phyloP scores from a whole-genome alignment of 2,329 filamentous ascomycete species.

The Xenosphaeropsis pyriputrescens region DNA sequence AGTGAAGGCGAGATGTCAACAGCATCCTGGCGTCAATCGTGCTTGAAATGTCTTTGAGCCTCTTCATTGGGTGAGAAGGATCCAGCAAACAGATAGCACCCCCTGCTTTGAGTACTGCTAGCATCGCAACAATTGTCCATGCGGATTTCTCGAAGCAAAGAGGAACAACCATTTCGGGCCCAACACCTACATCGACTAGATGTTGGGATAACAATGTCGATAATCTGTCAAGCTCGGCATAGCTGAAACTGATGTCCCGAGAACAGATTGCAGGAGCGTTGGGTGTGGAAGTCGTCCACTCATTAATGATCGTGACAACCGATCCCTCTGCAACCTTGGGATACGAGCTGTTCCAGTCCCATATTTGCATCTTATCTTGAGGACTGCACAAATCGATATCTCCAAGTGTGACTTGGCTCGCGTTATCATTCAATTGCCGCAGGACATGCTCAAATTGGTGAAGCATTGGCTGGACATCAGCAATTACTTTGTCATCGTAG shows the following conservation, averaged over 20 bases:
- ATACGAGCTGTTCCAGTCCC: conserved; percentile 2
- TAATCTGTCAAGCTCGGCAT: conserved; percentile 6
- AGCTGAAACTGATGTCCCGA: conserved; percentile 9
- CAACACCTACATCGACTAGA: conserved; percentile 3
- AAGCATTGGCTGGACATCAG: background rate
- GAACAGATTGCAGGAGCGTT: conserved; percentile 4
- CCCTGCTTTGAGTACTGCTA: conserved; percentile 9
- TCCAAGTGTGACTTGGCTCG: background rate
- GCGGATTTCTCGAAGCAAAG: conserved; percentile 11
- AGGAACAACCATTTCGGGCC: conserved; percentile 5
- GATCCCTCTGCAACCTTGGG: too few species aligned
- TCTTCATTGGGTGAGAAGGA: conserved; percentile 10
- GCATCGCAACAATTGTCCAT: conserved; percentile 8
- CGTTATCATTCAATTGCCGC: background rate
- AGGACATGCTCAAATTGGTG: conserved; percentile 3
- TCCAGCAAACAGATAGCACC: conserved; percentile 13
- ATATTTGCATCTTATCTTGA: conserved; percentile 1
- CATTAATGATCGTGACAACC: too few species aligned
- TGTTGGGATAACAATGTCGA: conserved; percentile 4
- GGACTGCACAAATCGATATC: conserved; percentile 1
- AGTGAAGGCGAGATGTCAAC: too few species aligned
- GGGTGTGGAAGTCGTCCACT: too few species aligned
- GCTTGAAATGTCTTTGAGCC: background rate
- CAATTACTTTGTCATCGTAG: background rate
- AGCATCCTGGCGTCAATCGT: too few species aligned